Percentiles rank a stretch among this genome's conserved stretches.
Evolutionary conservation across 805 yeast species (phyloP).

Genomic region (Sporopachydermia quercuum): DNA sequence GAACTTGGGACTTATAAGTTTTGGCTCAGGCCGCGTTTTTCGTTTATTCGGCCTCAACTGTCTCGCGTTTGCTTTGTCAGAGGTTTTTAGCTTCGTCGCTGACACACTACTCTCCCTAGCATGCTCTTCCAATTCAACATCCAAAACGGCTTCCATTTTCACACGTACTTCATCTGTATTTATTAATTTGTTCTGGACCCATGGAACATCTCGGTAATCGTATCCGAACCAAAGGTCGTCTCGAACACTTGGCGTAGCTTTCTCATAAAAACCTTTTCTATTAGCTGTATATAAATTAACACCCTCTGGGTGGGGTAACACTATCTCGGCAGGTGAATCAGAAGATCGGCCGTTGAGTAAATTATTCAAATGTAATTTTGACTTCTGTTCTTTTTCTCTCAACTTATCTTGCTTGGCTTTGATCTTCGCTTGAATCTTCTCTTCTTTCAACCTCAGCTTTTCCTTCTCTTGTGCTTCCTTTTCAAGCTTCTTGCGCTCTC

Average conservation of each 20-base stretch:
- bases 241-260: constrained; percentile 1
- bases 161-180: too few relatives aligned
- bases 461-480: constrained; percentile 5
- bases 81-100: too few relatives aligned
- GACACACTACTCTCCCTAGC: too few relatives aligned
- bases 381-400: constrained; percentile 2
- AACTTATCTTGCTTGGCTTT: constrained; percentile 4
- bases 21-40: constrained; percentile 9
- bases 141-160: too few relatives aligned
- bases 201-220: not conserved
- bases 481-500: constrained; percentile 8
- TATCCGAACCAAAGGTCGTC: not conserved
- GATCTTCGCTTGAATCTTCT: constrained; percentile 5
- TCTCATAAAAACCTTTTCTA: not conserved
- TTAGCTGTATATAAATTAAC: not conserved
- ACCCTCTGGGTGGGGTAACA: not conserved
- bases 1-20: constrained; percentile 7
- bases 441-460: constrained; percentile 4
- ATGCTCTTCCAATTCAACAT: too few relatives aligned
- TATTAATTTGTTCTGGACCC: not conserved
- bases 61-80: not conserved
- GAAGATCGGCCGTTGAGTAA: not conserved
- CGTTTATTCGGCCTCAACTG: constrained; percentile 3
- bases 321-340: not conserved
- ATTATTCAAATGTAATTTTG: not conserved